Evolutionary conservation across 371 early-diverging fungal species (phyloP), one percentile per base, ranked within the genome.

Genomic region (Mortierella sp.): DNA sequence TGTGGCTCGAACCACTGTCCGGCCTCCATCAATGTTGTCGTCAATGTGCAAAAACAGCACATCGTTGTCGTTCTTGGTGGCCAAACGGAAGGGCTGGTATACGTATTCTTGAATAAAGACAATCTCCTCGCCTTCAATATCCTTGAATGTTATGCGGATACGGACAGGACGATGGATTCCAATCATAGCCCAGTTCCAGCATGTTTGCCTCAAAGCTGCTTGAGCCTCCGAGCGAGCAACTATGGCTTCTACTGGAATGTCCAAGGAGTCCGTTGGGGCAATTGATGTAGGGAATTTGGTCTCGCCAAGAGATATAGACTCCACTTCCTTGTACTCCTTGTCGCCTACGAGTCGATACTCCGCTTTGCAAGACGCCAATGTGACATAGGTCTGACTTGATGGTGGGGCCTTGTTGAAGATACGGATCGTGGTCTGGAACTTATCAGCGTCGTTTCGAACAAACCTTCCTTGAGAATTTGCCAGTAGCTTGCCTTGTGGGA

Each of bases 291-390:
- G 80, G 37, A 80, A 79, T 37, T 68, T 74, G 47, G 60, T 13
- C 13, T 64, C 64, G 0, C 57, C 64, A 27, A 74, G 29, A 5
- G 24, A 40, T 41, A 70, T 31, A 0, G 46, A 19, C 29, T 70
- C 67, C 10, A 63, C 70, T 2, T 59, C 66, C 21, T 57, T 40
- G 43, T 81, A 82, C 10, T 69, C 60, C 19, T 58, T 31, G 4
- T 82, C 79, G 14, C 82, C 82, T 9, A 82, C 65, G 21, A 82
- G 44, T 10, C 81, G 81, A 28, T 73, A 82, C 39, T 71, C 67
- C 14, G 81, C 81, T 25, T 52, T 78, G 41, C 73, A 67, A 0
- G 65, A 60, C 3, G 66, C 66, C 43, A 79, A 41, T 0, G 78
- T 78, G 21, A 78, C 80, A 46, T 56, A 57, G 1, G 57, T 65